Conservation (phyloP, 1,139 yeast genomes). For the Candida albicans region DNA sequence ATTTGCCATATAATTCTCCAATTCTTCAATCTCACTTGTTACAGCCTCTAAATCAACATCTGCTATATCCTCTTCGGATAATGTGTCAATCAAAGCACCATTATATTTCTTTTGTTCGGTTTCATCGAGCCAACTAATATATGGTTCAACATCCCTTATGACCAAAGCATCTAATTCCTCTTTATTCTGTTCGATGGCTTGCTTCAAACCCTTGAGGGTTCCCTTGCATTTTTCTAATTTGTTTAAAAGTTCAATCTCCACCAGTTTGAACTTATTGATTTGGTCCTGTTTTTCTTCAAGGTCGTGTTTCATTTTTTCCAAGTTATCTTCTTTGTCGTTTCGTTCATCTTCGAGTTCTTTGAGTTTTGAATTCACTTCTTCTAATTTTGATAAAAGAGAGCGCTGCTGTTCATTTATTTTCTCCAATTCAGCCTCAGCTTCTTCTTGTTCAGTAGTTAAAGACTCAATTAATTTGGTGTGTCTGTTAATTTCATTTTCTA, state of each 20-base stretch:
- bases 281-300: slow-evolving; percentile 53
- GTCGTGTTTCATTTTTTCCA: slow-evolving; percentile 42
- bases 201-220: slow-evolving; percentile 41
- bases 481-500: slow-evolving; percentile 64
- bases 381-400: slow-evolving; percentile 39
- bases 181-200: slow-evolving; percentile 36
- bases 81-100: slow-evolving; percentile 37
- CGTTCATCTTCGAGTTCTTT: slow-evolving; percentile 26
- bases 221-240: slow-evolving; percentile 59
- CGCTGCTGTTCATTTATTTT: slow-evolving; percentile 26
- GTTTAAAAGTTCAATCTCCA: slow-evolving; percentile 67
- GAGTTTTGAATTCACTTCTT: slow-evolving; percentile 28
- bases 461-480: slow-evolving; percentile 48
- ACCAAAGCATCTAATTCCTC: slow-evolving; percentile 41
- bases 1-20: slow-evolving; percentile 58
- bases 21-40: slow-evolving; percentile 50
- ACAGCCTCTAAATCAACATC: slow-evolving; percentile 51
- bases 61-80: slow-evolving; percentile 55
- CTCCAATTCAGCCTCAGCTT: slow-evolving; percentile 31
- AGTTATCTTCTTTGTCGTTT: slow-evolving; percentile 33
- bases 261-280: slow-evolving; percentile 62
- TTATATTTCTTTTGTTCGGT: slow-evolving; percentile 36
- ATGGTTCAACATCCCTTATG: slow-evolving; percentile 53
- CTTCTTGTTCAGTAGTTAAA: slow-evolving; percentile 36
- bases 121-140: slow-evolving; percentile 50